Evolutionary conservation across 176 grass and related monocot genomes (phyloP), one percentile per base, ranked within the genome.

Genomic region (Pharus latifolius): DNA sequence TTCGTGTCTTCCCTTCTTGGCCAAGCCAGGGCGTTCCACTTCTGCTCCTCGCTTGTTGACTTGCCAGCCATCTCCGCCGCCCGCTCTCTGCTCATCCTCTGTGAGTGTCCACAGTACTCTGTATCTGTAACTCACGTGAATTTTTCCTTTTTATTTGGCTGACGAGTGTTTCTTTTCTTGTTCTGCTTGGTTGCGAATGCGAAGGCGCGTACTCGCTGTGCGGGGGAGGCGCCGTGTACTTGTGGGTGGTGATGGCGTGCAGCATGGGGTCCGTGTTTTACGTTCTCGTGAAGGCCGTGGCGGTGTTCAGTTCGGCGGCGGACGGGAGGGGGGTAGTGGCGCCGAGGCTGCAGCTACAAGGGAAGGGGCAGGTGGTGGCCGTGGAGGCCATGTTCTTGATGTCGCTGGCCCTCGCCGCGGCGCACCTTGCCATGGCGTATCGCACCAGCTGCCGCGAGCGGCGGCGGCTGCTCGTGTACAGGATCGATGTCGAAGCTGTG

Each of bases 401-500:
- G 18, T 97, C 94, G 30, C 14, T 97, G 25, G 60, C 89, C 16
- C 78, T 97, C 52, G 89, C 94, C 31, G 49, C 69, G 24, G 94
- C 94, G 1, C 94, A 97, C 84, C 37, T 97, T 45, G 86, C 77
- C 59, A 85, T 88, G 60, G 94, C 94, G 0, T 97, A 92, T 72
- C 86, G 94, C 28, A 83, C 94, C 2, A 85, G 71, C 54, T 90
- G 83, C 80, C 66, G 86, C 44, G 83, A 97, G 86, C 76, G 84
- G 7, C 77, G 89, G 0, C 88, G 91, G 33, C 45, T 97, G 17
- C 85, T 97, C 52, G 86, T 97, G 56, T 97, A 81, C 70, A 83
- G 81, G 30, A 97, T 97, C 80, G 94, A 97, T 68, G 74, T 97
- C 50, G 94, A 97, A 77, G 89, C 94, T 12, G 94, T 97, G 10